phyloP scores from a whole-genome alignment of 208 protist genomes.

The Tritrichomonas musculus region DNA sequence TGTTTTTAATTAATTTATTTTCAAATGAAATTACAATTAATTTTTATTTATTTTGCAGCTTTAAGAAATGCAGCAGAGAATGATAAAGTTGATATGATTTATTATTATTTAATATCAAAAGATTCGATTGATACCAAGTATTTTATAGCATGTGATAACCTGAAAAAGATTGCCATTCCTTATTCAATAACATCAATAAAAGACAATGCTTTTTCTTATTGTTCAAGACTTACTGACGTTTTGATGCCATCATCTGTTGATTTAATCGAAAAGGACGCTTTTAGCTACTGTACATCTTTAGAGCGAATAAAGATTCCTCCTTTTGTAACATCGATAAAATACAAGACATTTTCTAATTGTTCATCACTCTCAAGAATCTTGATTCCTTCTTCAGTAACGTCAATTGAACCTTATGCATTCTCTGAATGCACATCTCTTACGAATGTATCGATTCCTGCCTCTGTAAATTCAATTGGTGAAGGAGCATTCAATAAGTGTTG shows the following conservation, averaged over 20 bases:
- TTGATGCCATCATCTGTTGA: not conserved
- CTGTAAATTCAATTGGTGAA: not conserved
- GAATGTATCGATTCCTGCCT: not conserved
- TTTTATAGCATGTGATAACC: not conserved
- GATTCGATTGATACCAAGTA: too few relatives aligned
- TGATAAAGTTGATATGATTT: too few relatives aligned
- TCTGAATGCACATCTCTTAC: not conserved
- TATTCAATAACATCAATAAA: not conserved
- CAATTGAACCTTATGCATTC: not conserved
- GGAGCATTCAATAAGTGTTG: not conserved
- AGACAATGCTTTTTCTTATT: not conserved
- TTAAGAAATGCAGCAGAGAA: too few relatives aligned
- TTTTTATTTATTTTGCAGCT: too few relatives aligned
- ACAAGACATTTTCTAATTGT: not conserved
- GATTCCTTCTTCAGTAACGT: not conserved
- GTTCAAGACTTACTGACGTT: not conserved
- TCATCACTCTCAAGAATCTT: not conserved
- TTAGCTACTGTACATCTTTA: not conserved
- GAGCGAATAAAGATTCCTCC: not conserved
- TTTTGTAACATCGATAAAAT: not conserved
- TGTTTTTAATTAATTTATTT: too few relatives aligned
- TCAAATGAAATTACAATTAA: too few relatives aligned
- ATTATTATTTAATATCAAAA: too few relatives aligned
- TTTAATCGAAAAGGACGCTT: not conserved
- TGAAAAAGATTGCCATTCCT: not conserved